Evolutionary conservation across 768 basidiomycete genomes (phyloP).

Genomic region (Megacollybia marginata): DNA sequence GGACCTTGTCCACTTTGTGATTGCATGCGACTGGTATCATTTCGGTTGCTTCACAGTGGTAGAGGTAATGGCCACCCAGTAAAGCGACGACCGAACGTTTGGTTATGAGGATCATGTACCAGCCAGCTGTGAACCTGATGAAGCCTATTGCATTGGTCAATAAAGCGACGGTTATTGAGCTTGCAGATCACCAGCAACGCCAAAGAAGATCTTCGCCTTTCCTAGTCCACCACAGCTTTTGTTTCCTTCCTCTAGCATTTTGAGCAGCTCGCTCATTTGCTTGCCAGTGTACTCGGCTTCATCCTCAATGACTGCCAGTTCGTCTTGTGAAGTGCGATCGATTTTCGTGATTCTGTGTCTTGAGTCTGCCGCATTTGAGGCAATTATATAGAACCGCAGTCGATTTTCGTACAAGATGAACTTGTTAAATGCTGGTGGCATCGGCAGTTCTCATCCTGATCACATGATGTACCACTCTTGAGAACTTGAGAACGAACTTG

Average conservation of each 20-base stretch:
- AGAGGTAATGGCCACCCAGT: conserved; percentile 92
- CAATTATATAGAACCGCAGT: conserved; percentile 85
- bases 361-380: conserved; percentile 82
- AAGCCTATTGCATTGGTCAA: conserved; percentile 50
- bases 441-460: too few species aligned
- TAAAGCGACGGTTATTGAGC: neutral
- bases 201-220: conserved; percentile 72
- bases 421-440: conserved; percentile 48
- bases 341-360: conserved; percentile 91
- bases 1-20: conserved; percentile 79
- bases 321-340: conserved; percentile 75
- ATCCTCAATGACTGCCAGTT: conserved; percentile 78
- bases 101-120: conserved; percentile 89
- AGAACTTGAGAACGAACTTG: too few species aligned
- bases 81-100: conserved; percentile 90
- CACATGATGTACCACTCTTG: too few species aligned
- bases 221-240: conserved; percentile 81
- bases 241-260: conserved; percentile 96
- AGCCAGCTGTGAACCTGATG: conserved; percentile 89
- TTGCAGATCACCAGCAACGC: conserved; percentile 56
- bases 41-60: conserved; percentile 90
- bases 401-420: conserved; percentile 93
- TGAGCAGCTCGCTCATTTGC: conserved; percentile 86
- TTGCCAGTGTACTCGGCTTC: conserved; percentile 80
- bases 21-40: conserved; percentile 71